Conservation (phyloP, 257 asterid species). For the Gynochthodes officinalis region DNA sequence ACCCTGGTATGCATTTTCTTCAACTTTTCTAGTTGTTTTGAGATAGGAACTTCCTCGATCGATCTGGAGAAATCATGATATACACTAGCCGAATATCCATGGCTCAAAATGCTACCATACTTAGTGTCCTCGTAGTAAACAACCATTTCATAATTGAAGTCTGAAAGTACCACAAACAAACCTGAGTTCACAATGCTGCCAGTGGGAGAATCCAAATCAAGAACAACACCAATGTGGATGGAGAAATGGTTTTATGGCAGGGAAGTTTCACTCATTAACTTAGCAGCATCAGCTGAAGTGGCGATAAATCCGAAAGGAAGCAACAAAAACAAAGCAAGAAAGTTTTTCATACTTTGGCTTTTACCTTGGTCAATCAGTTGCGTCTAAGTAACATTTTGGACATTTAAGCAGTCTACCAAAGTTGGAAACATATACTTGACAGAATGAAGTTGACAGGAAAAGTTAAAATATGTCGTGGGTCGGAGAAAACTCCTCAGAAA, state of each 20-base stretch:
- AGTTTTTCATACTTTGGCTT: background rate
- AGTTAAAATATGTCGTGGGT: background rate
- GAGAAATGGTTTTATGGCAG: background rate
- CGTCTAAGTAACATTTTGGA: too few relatives aligned
- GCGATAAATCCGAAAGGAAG: background rate
- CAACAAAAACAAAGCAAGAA: background rate
- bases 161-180: constrained; percentile 42
- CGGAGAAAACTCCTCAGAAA: background rate
- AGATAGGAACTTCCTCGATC: constrained; percentile 23
- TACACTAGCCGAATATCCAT: constrained; percentile 18
- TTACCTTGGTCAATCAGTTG: too few relatives aligned
- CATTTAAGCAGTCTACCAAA: background rate
- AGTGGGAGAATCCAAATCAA: constrained; percentile 40
- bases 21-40: constrained; percentile 23
- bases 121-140: constrained; percentile 31
- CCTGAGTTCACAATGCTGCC: constrained; percentile 31
- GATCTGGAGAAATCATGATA: constrained; percentile 19
- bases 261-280: background rate
- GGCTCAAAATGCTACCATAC: constrained; percentile 27
- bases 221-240: constrained; percentile 31
- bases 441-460: background rate
- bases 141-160: constrained; percentile 35
- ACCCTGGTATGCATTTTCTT: constrained; percentile 42
- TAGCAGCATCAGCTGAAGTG: background rate
- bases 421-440: background rate